A percentile compares a stretch with the other conserved stretches of the same genome.
Conservation (phyloP, 2,329 filamentous ascomycete genomes). For the Sclerotinia glacialis region DNA sequence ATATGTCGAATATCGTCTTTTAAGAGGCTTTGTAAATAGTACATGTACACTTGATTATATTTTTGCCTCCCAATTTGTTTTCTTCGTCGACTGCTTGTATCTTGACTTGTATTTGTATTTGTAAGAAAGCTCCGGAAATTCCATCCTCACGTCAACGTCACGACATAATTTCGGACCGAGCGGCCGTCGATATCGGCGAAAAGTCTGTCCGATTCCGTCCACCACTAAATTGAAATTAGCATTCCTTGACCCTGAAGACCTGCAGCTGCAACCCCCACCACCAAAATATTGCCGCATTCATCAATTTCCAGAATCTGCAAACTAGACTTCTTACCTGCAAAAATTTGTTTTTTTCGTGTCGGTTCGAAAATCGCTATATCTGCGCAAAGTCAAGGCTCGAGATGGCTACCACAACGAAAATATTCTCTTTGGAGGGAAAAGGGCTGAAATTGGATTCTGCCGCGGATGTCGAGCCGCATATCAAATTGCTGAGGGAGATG, state of each 20-base stretch:
- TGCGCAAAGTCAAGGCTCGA: slow-evolving; percentile 6
- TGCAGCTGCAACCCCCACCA: slow-evolving; percentile 25
- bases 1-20: slow-evolving; percentile 25
- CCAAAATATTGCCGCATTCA: slow-evolving; percentile 21
- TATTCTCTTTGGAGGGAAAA: slow-evolving; percentile 90
- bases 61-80: slow-evolving; percentile 7
- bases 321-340: slow-evolving; percentile 15
- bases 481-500: slow-evolving; percentile 69
- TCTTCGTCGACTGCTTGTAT: slow-evolving; percentile 1
- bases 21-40: slow-evolving; percentile 29
- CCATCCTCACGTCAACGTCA: neutral
- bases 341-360: slow-evolving; percentile 13
- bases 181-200: slow-evolving; percentile 2
- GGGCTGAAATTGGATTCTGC: slow-evolving; percentile 89
- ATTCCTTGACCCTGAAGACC: slow-evolving; percentile 26
- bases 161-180: slow-evolving; percentile 2
- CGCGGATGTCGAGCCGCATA: slow-evolving; percentile 80
- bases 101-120: slow-evolving; percentile 26
- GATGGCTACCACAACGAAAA: slow-evolving; percentile 57
- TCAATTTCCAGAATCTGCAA: slow-evolving; percentile 17
- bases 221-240: slow-evolving; percentile 19
- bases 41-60: slow-evolving; percentile 22
- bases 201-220: neutral
- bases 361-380: slow-evolving; percentile 38
- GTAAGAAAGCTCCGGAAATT: slow-evolving; percentile 21